phyloP scores from a whole-genome alignment of 2,329 filamentous ascomycete species.

The Sarocladium brachiariae region DNA sequence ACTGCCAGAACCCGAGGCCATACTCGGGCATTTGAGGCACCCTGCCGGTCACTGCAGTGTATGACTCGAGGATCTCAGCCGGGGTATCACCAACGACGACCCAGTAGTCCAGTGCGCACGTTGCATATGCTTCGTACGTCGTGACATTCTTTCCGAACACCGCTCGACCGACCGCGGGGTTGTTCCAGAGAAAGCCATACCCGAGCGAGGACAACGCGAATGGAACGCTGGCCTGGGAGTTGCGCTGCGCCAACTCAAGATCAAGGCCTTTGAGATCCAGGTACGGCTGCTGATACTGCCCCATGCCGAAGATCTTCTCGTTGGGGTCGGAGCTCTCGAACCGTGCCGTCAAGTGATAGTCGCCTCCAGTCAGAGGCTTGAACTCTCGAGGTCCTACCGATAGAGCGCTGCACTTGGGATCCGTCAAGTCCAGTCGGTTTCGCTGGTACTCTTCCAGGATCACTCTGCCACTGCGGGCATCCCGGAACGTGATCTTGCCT shows the following conservation, averaged over 20 bases:
- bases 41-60: constrained; percentile 48
- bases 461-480: constrained; percentile 18
- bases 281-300: constrained; percentile 59
- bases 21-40: constrained; percentile 64
- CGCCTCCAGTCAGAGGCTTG: constrained; percentile 39
- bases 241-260: constrained; percentile 58
- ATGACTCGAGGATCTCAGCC: constrained; percentile 47
- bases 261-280: constrained; percentile 58
- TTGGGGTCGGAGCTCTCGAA: constrained; percentile 47
- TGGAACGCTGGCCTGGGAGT: constrained; percentile 59
- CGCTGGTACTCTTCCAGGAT: constrained; percentile 26
- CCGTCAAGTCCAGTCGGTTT: constrained; percentile 25
- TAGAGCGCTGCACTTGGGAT: constrained; percentile 53
- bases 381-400: constrained; percentile 52
- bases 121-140: constrained; percentile 54
- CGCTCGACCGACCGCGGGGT: constrained; percentile 53
- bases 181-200: constrained; percentile 62
- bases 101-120: constrained; percentile 56
- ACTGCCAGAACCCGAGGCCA: constrained; percentile 63
- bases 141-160: constrained; percentile 55
- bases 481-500: constrained; percentile 24
- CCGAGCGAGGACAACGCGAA: constrained; percentile 54
- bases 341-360: constrained; percentile 50
- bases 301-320: constrained; percentile 63
- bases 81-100: constrained; percentile 52